Percentiles rank a stretch among this genome's conserved stretches.
These are phyloP conservation scores for Penicillium sp. DNA, from an alignment of 2,329 filamentous ascomycete genomes.

Conservation along the genomic window DNA sequence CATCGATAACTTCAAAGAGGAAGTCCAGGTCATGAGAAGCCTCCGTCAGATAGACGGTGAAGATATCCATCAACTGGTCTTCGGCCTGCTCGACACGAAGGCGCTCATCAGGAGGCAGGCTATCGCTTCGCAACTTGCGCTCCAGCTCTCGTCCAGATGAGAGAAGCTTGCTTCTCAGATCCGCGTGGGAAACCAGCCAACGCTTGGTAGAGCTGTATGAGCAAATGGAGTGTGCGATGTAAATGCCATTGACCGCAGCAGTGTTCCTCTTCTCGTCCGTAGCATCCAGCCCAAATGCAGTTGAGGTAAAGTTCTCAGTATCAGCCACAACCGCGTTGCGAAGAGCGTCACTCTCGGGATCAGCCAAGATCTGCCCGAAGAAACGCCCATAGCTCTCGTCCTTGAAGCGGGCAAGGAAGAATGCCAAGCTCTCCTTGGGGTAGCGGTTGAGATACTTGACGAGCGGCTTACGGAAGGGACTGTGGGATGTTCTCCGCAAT, in stretches of 20 bases:
- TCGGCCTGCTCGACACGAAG: constrained; percentile 87
- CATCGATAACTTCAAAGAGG: constrained; percentile 83
- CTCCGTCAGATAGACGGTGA: constrained; percentile 78
- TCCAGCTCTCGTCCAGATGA: constrained; percentile 79
- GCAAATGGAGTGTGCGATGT: constrained; percentile 80
- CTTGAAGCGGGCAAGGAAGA: constrained; percentile 78
- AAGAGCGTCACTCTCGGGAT: constrained; percentile 75
- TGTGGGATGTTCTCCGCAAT: constrained; percentile 83
- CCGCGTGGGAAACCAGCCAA: constrained; percentile 67
- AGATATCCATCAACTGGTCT: constrained; percentile 83
- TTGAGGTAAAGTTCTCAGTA: constrained; percentile 72
- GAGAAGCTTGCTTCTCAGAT: constrained; percentile 65
- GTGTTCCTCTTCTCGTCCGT: constrained; percentile 70
- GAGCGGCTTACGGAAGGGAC: constrained; percentile 87
- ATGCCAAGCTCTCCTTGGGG: constrained; percentile 81
- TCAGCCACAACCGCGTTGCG: constrained; percentile 76
- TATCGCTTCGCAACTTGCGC: constrained; percentile 71
- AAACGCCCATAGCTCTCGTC: constrained; percentile 89
- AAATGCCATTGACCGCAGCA: constrained; percentile 84
- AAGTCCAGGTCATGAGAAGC: constrained; percentile 79
- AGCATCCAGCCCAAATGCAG: constrained; percentile 67
- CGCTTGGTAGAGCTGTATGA: constrained; percentile 67
- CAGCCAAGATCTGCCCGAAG: constrained; percentile 81
- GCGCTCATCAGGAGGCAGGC: constrained; percentile 73
- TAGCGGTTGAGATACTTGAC: constrained; percentile 95